These are phyloP conservation scores for Leptoxyphium fumago DNA, from an alignment of 2,329 filamentous ascomycete species.

Conservation along the genomic window DNA sequence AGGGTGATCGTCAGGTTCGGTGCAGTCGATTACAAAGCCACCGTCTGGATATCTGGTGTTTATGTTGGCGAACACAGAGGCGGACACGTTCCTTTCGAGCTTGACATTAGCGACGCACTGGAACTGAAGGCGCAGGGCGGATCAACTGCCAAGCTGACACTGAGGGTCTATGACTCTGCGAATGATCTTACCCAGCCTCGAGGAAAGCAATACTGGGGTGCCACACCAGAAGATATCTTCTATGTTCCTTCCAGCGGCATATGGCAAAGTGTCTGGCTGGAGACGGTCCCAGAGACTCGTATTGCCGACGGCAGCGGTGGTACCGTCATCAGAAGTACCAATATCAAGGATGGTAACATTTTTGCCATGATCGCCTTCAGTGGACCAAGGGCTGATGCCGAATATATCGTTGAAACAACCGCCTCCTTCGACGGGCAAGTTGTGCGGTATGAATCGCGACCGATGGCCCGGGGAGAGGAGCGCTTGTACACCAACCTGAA, in stretches of 20 bases:
- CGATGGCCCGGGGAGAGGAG: constrained; percentile 36
- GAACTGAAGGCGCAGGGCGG: constrained; percentile 1
- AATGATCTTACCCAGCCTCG: constrained; percentile 50
- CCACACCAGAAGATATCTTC: constrained; percentile 48
- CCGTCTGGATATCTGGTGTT: constrained; percentile 40
- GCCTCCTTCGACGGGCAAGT: constrained; percentile 35
- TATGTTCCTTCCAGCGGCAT: constrained; percentile 61
- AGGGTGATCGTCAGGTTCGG: constrained; percentile 41
- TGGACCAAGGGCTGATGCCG: constrained; percentile 33
- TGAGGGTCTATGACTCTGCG: constrained; percentile 49
- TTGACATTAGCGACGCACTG: constrained; percentile 42
- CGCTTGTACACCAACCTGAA: constrained; percentile 33
- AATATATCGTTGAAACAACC: constrained; percentile 39
- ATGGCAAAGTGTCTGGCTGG: constrained; percentile 61
- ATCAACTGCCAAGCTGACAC: constrained; percentile 29
- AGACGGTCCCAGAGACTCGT: constrained; percentile 37
- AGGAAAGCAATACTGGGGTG: constrained; percentile 53
- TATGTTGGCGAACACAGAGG: constrained; percentile 42
- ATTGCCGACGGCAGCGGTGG: constrained; percentile 43
- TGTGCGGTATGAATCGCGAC: constrained; percentile 29
- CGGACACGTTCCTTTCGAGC: constrained; percentile 42
- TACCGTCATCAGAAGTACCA: constrained; percentile 41
- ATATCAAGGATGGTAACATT: constrained; percentile 38
- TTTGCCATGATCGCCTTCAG: constrained; percentile 36
- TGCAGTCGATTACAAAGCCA: constrained; percentile 47